phyloP scores from a whole-genome alignment of 2,329 filamentous ascomycete genomes.

The Trichophyton mentagrophytes region DNA sequence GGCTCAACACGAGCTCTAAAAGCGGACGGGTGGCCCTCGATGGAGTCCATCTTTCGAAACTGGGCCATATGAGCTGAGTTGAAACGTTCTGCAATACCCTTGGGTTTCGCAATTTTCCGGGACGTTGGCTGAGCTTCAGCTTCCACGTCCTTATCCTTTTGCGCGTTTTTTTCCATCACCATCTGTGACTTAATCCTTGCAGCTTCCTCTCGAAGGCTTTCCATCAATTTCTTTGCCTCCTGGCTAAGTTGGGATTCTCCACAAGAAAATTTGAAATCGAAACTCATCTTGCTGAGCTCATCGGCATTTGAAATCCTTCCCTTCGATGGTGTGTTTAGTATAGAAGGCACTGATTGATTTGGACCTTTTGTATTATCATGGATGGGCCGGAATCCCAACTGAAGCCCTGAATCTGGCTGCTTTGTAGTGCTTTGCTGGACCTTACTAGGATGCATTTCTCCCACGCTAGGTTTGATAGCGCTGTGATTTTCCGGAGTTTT shows the following conservation, averaged over 20 bases:
- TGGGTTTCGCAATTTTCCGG: slow-evolving; percentile 68
- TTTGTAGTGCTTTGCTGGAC: slow-evolving; percentile 62
- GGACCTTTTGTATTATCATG: slow-evolving; percentile 30
- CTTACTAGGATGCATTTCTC: slow-evolving; percentile 87
- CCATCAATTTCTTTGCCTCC: slow-evolving; percentile 46
- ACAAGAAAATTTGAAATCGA: slow-evolving; percentile 35
- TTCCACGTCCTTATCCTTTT: slow-evolving; percentile 35
- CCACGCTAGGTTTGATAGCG: slow-evolving; percentile 54
- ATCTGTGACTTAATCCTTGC: slow-evolving; percentile 58
- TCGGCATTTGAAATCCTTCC: slow-evolving; percentile 22
- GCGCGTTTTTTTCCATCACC: slow-evolving; percentile 46
- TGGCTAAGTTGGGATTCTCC: slow-evolving; percentile 35
- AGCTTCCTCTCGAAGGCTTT: slow-evolving; percentile 59
- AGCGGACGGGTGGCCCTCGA: slow-evolving; percentile 70
- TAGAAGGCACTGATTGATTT: slow-evolving; percentile 12
- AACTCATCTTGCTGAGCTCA: slow-evolving; percentile 32
- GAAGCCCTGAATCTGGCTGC: slow-evolving; percentile 63
- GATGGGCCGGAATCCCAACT: slow-evolving; percentile 71
- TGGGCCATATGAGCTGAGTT: slow-evolving; percentile 75
- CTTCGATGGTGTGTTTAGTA: slow-evolving; percentile 34
- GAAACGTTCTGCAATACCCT: slow-evolving; percentile 64
- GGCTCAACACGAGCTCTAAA: slow-evolving; percentile 42
- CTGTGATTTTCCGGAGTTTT: slow-evolving; percentile 53
- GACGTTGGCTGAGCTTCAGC: slow-evolving; percentile 28
- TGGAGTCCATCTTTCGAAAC: slow-evolving; percentile 97